These are phyloP conservation scores for Lathyrus tuberosus DNA, from an alignment of 306 rosid genomes.

Conservation along the genomic window DNA sequence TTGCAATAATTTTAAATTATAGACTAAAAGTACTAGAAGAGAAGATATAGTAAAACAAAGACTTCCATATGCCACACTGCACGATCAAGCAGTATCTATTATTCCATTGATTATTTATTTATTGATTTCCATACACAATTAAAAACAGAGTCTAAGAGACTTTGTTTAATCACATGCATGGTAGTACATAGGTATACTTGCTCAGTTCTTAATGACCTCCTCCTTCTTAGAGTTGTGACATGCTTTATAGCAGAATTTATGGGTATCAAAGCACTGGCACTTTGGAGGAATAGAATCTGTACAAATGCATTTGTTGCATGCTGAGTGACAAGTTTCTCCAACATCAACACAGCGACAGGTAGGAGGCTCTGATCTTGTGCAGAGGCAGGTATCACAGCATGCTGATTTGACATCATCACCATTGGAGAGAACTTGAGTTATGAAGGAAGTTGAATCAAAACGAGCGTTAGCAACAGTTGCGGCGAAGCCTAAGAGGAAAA, in stretches of 20 bases:
- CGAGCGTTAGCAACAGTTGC: background rate
- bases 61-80: too few species aligned
- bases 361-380: constrained; percentile 23
- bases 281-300: background rate
- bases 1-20: too few species aligned
- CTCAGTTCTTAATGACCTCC: too few species aligned
- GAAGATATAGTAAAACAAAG: too few species aligned
- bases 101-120: too few species aligned
- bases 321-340: constrained; percentile 21
- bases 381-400: background rate
- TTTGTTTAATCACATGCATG: too few species aligned
- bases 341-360: background rate
- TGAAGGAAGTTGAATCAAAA: background rate
- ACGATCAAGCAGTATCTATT: too few species aligned
- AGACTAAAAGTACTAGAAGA: too few species aligned
- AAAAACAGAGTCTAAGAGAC: too few species aligned
- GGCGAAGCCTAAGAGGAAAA: background rate
- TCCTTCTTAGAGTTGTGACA: background rate
- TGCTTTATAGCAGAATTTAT: background rate
- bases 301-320: background rate
- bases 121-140: too few species aligned
- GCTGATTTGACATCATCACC: background rate
- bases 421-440: background rate
- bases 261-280: background rate
- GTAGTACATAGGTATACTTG: too few species aligned